Conservation (phyloP, 2,329 filamentous ascomycete species). For the Neonectria faginata region DNA sequence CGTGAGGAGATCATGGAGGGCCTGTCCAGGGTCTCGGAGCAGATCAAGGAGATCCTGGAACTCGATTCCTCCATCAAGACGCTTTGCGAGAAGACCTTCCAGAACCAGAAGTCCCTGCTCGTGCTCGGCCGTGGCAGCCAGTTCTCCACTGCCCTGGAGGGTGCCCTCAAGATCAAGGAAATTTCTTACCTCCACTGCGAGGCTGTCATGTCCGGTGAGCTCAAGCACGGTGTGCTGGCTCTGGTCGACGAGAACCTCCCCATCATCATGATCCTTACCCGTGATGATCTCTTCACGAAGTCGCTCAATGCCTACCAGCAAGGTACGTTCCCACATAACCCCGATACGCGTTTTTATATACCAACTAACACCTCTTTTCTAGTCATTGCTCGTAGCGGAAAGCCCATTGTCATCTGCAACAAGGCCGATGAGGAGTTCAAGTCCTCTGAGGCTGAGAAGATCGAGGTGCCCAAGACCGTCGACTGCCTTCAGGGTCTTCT, state of each 20-base stretch:
- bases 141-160: constrained; percentile 96
- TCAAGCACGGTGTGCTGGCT: constrained; percentile 98
- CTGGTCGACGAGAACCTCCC: constrained; percentile 98
- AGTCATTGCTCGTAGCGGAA: constrained; percentile 96
- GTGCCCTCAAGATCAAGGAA: constrained; percentile 99
- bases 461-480: constrained; percentile 95
- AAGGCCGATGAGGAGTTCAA: constrained; percentile 89
- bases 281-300: constrained; percentile 96
- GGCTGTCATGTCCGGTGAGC: constrained; percentile 99
- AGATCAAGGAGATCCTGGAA: constrained; percentile 92
- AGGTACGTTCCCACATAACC: constrained; percentile 63
- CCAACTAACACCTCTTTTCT: constrained; percentile 36
- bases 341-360: background rate
- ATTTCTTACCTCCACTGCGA: constrained; percentile 99
- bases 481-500: constrained; percentile 96
- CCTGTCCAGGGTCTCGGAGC: constrained; percentile 84
- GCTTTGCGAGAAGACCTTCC: constrained; percentile 90
- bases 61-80: constrained; percentile 95
- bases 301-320: constrained; percentile 99
- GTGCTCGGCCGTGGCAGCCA: constrained; percentile 95
- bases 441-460: constrained; percentile 89
- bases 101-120: constrained; percentile 96
- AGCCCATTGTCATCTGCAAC: constrained; percentile 99
- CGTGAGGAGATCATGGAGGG: constrained; percentile 97
- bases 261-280: constrained; percentile 99